Conservation (phyloP, 2,329 filamentous ascomycete species). For the Fusarium mangiferae region DNA sequence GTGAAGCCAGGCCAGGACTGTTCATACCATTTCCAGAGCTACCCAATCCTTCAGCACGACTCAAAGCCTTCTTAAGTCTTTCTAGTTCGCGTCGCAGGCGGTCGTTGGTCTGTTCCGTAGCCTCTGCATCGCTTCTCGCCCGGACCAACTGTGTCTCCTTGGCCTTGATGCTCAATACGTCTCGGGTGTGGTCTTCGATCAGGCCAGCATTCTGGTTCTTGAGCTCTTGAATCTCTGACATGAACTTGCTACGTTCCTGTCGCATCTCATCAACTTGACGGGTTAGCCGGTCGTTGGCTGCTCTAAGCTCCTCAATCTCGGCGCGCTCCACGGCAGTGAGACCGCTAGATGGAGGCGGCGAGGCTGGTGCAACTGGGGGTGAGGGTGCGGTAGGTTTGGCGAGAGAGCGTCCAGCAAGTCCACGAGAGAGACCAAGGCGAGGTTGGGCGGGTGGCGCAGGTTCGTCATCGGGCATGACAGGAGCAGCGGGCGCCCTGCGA, state of each 20-base stretch:
- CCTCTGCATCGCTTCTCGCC: constrained; percentile 88
- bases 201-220: constrained; percentile 97
- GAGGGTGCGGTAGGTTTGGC: constrained; percentile 74
- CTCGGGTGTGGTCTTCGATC: constrained; percentile 96
- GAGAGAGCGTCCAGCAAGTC: constrained; percentile 86
- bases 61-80: constrained; percentile 87
- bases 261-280: constrained; percentile 83
- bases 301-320: constrained; percentile 89
- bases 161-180: constrained; percentile 95
- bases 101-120: constrained; percentile 86
- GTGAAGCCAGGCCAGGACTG: constrained; percentile 60
- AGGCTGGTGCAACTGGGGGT: constrained; percentile 61
- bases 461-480: constrained; percentile 68
- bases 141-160: constrained; percentile 98
- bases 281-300: constrained; percentile 81
- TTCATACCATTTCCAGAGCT: constrained; percentile 48
- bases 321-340: constrained; percentile 84
- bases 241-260: constrained; percentile 81
- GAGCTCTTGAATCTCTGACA: constrained; percentile 90
- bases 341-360: constrained; percentile 70
- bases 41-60: constrained; percentile 66
- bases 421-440: constrained; percentile 76
- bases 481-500: constrained; percentile 58
- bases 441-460: constrained; percentile 68
- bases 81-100: constrained; percentile 89